These are phyloP conservation scores for Cryptosporidium ubiquitum DNA, from an alignment of 169 alveolate species.

Conservation along the genomic window DNA sequence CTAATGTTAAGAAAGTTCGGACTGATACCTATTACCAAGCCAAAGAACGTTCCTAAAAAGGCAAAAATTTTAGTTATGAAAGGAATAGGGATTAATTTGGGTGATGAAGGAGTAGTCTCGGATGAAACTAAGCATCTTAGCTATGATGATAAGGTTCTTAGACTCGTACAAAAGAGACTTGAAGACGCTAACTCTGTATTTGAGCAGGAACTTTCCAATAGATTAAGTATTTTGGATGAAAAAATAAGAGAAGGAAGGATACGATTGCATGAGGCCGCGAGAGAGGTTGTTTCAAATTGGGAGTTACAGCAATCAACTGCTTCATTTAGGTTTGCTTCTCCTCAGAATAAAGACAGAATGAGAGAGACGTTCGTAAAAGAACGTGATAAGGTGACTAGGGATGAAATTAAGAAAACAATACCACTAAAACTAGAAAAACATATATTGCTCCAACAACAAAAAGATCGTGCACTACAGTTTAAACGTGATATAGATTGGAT, in stretches of 20 bases:
- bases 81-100: conserved; percentile 24
- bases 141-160: conserved; percentile 61
- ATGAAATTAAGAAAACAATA: conserved; percentile 51
- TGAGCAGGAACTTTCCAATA: conserved; percentile 59
- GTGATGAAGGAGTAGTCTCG: background rate
- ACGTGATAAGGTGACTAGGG: conserved; percentile 47
- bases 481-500: conserved; percentile 71
- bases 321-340: conserved; percentile 71
- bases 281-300: conserved; percentile 71
- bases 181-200: conserved; percentile 64
- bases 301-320: conserved; percentile 70
- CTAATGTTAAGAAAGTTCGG: conserved; percentile 44
- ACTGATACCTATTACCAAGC: conserved; percentile 30
- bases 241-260: conserved; percentile 61
- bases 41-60: background rate
- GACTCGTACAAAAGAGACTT: conserved; percentile 48
- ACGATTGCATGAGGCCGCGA: conserved; percentile 64
- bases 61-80: conserved; percentile 6
- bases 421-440: conserved; percentile 59
- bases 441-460: conserved; percentile 63
- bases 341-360: conserved; percentile 73
- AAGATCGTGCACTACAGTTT: conserved; percentile 61
- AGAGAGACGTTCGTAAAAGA: conserved; percentile 63
- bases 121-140: conserved; percentile 1
- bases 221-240: conserved; percentile 48